A percentile compares a stretch with the other conserved stretches of the same genome.
phyloP scores from a whole-genome alignment of 2,329 filamentous ascomycete species.

The Didymosphaeria variabile region DNA sequence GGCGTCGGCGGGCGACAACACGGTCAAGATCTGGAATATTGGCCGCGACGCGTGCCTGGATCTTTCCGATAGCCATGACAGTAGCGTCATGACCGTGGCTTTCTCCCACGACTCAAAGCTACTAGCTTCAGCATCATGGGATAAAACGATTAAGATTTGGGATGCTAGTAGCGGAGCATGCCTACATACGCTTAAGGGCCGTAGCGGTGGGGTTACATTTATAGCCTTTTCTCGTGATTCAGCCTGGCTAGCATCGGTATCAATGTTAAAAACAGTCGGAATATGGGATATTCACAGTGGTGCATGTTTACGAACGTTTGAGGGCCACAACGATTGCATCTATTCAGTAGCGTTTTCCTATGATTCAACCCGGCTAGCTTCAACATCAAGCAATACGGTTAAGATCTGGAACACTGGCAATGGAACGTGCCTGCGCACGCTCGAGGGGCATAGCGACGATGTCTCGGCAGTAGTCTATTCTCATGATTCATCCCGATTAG shows the following conservation, averaged over 20 bases:
- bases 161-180: conserved; percentile 18
- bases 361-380: background rate
- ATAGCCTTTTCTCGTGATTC: conserved; percentile 57
- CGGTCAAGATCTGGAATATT: background rate
- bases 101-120: background rate
- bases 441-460: background rate
- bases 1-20: background rate
- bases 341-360: conserved; percentile 11
- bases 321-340: background rate
- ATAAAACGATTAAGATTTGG: background rate
- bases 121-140: background rate
- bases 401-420: conserved; percentile 5
- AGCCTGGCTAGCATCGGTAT: background rate
- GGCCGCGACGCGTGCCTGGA: background rate
- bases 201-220: conserved; percentile 45
- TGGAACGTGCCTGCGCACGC: conserved; percentile 4
- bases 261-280: background rate
- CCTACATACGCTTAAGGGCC: conserved; percentile 24
- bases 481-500: background rate
- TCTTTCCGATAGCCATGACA: background rate
- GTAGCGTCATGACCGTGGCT: background rate
- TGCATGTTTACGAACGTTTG: conserved; percentile 22
- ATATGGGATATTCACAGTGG: background rate
- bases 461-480: background rate
- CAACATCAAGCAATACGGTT: background rate